Percentiles rank a stretch among this genome's conserved stretches.
These are phyloP conservation scores for Sherardia arvensis DNA, from an alignment of 257 asterid species.

Conservation along the genomic window DNA sequence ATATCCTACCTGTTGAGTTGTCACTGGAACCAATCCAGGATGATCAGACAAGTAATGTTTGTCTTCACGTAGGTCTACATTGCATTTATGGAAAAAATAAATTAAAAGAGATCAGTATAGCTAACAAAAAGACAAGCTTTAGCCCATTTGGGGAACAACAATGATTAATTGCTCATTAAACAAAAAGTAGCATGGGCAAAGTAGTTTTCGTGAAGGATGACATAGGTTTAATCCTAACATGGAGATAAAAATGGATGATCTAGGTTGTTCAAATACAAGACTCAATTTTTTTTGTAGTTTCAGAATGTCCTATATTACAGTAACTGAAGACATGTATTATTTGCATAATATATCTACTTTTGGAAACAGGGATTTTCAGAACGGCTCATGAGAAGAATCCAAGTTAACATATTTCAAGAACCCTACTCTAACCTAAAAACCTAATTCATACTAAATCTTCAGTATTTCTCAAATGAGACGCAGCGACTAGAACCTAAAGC, in stretches of 20 bases:
- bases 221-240: not conserved
- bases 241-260: not conserved
- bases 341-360: not conserved
- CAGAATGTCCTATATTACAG: not conserved
- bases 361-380: not conserved
- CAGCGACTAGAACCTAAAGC: not conserved
- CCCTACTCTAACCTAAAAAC: conserved; percentile 3
- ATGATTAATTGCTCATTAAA: not conserved
- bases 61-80: conserved; percentile 87
- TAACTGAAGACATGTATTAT: not conserved
- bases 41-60: conserved; percentile 83
- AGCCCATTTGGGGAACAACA: not conserved
- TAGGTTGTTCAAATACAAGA: not conserved
- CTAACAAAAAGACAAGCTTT: not conserved
- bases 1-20: conserved; percentile 60
- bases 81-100: not conserved
- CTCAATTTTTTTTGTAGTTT: not conserved
- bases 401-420: not conserved
- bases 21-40: conserved; percentile 84
- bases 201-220: not conserved
- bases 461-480: not conserved
- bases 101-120: not conserved
- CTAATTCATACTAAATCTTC: not conserved
- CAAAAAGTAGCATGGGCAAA: not conserved
- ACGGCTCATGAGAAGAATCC: not conserved